Percentiles rank a stretch among this genome's conserved stretches.
Conservation (phyloP, 805 yeast species). For the Lipomyces lipofer region DNA sequence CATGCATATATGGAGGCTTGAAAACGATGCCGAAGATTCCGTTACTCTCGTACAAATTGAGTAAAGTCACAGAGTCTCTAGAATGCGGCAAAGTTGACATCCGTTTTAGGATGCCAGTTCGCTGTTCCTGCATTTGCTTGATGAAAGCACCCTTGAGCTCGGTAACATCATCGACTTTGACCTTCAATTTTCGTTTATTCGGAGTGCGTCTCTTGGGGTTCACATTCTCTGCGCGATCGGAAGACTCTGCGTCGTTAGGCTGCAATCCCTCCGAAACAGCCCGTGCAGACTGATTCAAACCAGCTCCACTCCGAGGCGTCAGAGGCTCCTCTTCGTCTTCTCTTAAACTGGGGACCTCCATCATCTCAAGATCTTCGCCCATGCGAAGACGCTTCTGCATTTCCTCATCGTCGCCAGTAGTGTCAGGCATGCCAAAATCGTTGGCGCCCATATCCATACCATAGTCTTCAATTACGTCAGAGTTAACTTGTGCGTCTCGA, state of each 20-base stretch:
- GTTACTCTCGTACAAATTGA: conserved; percentile 9
- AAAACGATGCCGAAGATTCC: conserved; percentile 15
- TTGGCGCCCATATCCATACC: conserved; percentile 16
- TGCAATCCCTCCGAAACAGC: not conserved
- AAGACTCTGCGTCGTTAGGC: too few species aligned
- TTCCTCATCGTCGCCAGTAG: conserved; percentile 7
- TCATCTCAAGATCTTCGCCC: conserved; percentile 12
- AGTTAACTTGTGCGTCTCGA: conserved; percentile 33
- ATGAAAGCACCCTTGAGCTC: conserved; percentile 48
- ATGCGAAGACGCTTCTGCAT: conserved; percentile 4
- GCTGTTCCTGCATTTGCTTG: conserved; percentile 38
- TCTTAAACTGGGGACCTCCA: conserved; percentile 22
- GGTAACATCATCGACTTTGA: conserved; percentile 48
- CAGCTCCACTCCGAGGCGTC: conserved; percentile 2
- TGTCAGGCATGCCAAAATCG: not conserved
- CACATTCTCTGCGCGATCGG: not conserved
- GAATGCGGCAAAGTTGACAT: conserved; percentile 26
- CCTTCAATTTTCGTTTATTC: conserved; percentile 41
- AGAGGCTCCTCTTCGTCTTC: conserved; percentile 15
- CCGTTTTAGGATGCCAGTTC: conserved; percentile 31
- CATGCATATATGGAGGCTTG: conserved; percentile 16
- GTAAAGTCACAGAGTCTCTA: conserved; percentile 19
- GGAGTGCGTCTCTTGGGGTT: conserved; percentile 28
- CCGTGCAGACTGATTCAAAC: not conserved
- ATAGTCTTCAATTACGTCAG: conserved; percentile 18